Evolutionary conservation across 1,284 basidiomycete species (phyloP), one percentile per base, ranked within the genome.

Genomic region (Rhodofomes roseus): DNA sequence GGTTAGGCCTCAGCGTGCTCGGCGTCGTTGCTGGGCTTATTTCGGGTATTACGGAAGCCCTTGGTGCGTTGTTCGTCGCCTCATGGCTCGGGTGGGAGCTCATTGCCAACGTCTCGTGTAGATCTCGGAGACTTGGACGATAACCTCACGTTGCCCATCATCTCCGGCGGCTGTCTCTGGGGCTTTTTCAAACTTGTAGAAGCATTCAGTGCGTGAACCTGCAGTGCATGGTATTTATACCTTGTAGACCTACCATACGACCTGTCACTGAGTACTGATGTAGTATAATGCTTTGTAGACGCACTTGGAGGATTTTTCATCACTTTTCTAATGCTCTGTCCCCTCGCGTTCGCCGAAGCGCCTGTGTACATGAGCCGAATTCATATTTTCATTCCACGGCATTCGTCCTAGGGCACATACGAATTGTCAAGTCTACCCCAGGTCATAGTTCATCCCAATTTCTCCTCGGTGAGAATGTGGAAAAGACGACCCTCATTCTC

Each of bases 101-200:
- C n/a, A 23, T 8, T 53, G 29, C 27, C 27, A 9, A 7, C 14
- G 8, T n/a, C 14, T 11, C 8, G 20, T 43, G 29, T 69, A 95
- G 95, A 98, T 73, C 79, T 98, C 12, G 94, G 92, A 29, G 86
- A 84, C 0, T 70, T 95, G 37, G 96, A 98, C 70, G 96, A 99
- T 73, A 98, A 99, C 74, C 75, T 98, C 41, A 96, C 93, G 5
- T 77, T 99, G 29, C 96, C 96, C 1, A 89, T 98, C 66, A 84
- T 98, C 50, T 89, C 91, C 23, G 94, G 93, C 0, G 86, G 85
- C 1, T 86, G 90, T 66, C 79, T 95, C 51, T 89, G 89, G 80
- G 83, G 80, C 2, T 80, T 88, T 64, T 78, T 88, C 71, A 86
- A 79, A 62, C 51, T 76, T 14, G 65, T 80, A 63, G 71, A 56